Conservation (phyloP, 2,329 filamentous ascomycete species). For the Xylariaceae sp. region DNA sequence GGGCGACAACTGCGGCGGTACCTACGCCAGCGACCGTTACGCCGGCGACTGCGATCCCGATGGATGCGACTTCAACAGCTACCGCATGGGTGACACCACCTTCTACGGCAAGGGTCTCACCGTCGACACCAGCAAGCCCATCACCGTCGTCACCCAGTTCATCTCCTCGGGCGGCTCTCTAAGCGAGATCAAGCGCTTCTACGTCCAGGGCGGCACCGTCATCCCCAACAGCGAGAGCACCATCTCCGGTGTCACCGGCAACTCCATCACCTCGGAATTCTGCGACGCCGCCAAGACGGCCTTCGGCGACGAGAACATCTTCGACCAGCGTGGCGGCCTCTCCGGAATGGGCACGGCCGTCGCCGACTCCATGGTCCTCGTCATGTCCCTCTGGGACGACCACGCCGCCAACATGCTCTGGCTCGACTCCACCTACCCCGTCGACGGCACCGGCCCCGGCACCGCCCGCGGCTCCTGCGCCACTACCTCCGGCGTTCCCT, state of each 20-base stretch:
- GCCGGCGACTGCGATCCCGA: slow-evolving; percentile 58
- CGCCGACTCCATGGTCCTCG: slow-evolving; percentile 55
- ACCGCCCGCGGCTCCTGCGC: slow-evolving; percentile 46
- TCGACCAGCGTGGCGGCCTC: slow-evolving; percentile 50
- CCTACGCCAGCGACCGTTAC: slow-evolving; percentile 48
- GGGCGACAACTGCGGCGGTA: slow-evolving; percentile 44
- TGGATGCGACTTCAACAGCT: slow-evolving; percentile 62
- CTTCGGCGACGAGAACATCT: slow-evolving; percentile 50
- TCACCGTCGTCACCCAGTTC: slow-evolving; percentile 61
- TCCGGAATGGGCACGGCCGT: slow-evolving; percentile 50
- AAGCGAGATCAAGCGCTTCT: slow-evolving; percentile 53
- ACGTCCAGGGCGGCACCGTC: slow-evolving; percentile 54
- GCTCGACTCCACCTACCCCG: slow-evolving; percentile 58
- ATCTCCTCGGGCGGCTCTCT: slow-evolving; percentile 44
- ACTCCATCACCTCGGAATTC: slow-evolving; percentile 48
- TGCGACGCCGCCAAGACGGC: slow-evolving; percentile 52
- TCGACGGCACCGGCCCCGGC: slow-evolving; percentile 37
- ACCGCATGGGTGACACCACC: slow-evolving; percentile 54
- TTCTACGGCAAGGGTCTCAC: slow-evolving; percentile 56
- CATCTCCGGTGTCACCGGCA: slow-evolving; percentile 30
- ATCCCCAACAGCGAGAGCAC: slow-evolving; percentile 37
- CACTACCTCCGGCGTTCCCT: slow-evolving; percentile 42
- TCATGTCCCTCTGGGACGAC: slow-evolving; percentile 59
- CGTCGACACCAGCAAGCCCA: slow-evolving; percentile 50
- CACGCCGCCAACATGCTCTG: slow-evolving; percentile 40